A percentile compares a stretch with the other conserved stretches of the same genome.
phyloP scores from a whole-genome alignment of 257 asterid species.

The Anisodus acutangulus region DNA sequence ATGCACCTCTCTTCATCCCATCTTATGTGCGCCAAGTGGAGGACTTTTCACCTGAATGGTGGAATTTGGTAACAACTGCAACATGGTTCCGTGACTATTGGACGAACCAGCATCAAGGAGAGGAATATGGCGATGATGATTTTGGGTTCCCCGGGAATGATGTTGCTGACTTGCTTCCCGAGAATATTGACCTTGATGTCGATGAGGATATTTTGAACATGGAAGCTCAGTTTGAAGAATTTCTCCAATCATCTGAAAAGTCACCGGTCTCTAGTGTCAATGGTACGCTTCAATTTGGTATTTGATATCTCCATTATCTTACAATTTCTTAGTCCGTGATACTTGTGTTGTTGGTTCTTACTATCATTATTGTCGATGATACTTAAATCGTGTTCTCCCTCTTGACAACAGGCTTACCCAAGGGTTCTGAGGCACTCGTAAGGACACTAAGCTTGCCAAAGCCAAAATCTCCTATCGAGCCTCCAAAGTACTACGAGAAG shows the following conservation, averaged over 20 bases:
- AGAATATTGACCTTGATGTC: slow-evolving; percentile 72
- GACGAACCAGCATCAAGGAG: slow-evolving; percentile 73
- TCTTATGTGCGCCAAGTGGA: slow-evolving; percentile 87
- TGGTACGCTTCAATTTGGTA: slow-evolving; percentile 51
- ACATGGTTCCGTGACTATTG: slow-evolving; percentile 86
- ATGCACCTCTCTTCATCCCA: slow-evolving; percentile 83
- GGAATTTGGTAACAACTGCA: slow-evolving; percentile 80
- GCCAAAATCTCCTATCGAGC: slow-evolving; percentile 46
- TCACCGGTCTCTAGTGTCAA: slow-evolving; percentile 35
- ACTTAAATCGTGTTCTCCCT: background rate
- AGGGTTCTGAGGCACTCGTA: slow-evolving; percentile 47
- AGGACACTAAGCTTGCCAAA: slow-evolving; percentile 48
- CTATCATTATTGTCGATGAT: background rate
- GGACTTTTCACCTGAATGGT: slow-evolving; percentile 98
- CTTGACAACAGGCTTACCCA: slow-evolving; percentile 44
- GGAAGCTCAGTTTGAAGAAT: slow-evolving; percentile 92
- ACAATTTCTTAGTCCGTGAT: background rate
- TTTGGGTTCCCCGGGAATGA: slow-evolving; percentile 39
- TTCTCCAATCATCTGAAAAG: slow-evolving; percentile 63
- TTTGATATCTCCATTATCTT: background rate
- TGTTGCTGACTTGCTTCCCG: slow-evolving; percentile 68
- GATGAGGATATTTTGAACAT: slow-evolving; percentile 82
- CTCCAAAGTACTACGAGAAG: slow-evolving; percentile 60
- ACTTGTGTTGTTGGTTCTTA: background rate
- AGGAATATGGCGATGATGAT: slow-evolving; percentile 50